These are phyloP conservation scores for Geotrichum citri-aurantii DNA, from an alignment of 1,139 yeast species.

Conservation along the genomic window DNA sequence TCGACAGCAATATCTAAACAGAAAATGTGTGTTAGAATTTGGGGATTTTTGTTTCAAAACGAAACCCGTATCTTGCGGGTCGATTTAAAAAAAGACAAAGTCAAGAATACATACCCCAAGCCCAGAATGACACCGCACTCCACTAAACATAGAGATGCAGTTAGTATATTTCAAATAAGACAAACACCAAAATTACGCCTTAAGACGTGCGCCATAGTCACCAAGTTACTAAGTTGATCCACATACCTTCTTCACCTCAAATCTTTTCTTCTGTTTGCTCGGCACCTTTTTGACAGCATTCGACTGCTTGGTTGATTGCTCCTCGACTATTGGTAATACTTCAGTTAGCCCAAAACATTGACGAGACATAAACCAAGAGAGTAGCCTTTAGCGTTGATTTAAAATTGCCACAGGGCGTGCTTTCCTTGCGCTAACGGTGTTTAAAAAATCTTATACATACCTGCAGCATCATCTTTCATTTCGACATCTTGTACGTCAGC, in stretches of 20 bases:
- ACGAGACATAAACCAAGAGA: neutral
- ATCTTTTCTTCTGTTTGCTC: slow-evolving; percentile 44
- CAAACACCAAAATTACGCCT: neutral
- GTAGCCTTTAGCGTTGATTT: neutral
- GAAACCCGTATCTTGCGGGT: slow-evolving; percentile 31
- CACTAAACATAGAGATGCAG: slow-evolving; percentile 43
- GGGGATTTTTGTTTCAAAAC: slow-evolving; percentile 16
- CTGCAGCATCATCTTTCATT: slow-evolving; percentile 22
- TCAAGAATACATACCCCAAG: slow-evolving; percentile 65
- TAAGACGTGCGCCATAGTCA: neutral
- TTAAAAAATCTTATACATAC: slow-evolving; percentile 18
- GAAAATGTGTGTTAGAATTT: neutral
- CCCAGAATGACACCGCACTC: slow-evolving; percentile 99
- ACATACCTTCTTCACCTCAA: slow-evolving; percentile 56
- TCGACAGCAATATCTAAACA: slow-evolving; percentile 74
- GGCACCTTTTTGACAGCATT: slow-evolving; percentile 10
- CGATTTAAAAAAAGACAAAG: neutral
- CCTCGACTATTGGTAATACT: neutral
- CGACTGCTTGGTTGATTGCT: slow-evolving; percentile 10
- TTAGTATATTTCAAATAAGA: neutral
- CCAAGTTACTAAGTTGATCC: neutral
- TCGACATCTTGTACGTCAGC: slow-evolving; percentile 16
- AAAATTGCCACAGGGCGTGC: neutral
- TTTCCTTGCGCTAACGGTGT: neutral
- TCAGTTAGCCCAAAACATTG: neutral